Base-by-base conservation (phyloP, 169 alveolate species). In the Toxoplasma gondii region DNA sequence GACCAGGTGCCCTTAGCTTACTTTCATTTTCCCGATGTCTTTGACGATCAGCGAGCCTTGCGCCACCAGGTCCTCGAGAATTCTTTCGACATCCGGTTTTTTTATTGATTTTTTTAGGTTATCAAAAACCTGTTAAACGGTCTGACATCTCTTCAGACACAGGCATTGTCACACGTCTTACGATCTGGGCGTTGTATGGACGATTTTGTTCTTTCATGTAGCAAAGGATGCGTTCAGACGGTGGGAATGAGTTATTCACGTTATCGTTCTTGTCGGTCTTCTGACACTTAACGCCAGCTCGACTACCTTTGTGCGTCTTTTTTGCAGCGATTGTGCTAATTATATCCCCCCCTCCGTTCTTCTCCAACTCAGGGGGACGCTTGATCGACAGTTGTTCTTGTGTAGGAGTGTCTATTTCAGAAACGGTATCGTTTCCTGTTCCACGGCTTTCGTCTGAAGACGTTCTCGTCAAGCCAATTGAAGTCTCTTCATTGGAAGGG, bases 161-260 rank as follows among this genome's bases (percentile, higher is more conserved):
- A 45, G 67, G 41, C 69, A 27, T 22, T 67, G 58, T 19, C 31
- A 44, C 58, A 74, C 39, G 88, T 36, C 94, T 64, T 78, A 92
- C 95, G 41, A 92, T 81, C 93, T 92, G 95, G 70, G 70, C 87
- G 95, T 92, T 92, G 54, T 92, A 92, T 22, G 95, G 95, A 27
- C 95, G 34, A 69, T 92, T 92, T 43, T 92, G 95, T 90, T 86
- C 91, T 43, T 84, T 91, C 93, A 92, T 64, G 69, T 92, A 92
- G 39, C 36, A 64, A 1, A 92, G 93, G 54, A 92, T 64, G 4
- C 86, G 92, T 0, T 92, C 88, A 10, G 86, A 36, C 36, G 88
- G 87, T 27, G 87, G 87, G 41, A 16, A 41, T 34, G 22, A 2
- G 53, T 19, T 12, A 53, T 39, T 34, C 29, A 34, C 29, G 34